These are phyloP conservation scores for Ascochyta rabiei DNA, from an alignment of 2,329 filamentous ascomycete species.

Conservation along the genomic window DNA sequence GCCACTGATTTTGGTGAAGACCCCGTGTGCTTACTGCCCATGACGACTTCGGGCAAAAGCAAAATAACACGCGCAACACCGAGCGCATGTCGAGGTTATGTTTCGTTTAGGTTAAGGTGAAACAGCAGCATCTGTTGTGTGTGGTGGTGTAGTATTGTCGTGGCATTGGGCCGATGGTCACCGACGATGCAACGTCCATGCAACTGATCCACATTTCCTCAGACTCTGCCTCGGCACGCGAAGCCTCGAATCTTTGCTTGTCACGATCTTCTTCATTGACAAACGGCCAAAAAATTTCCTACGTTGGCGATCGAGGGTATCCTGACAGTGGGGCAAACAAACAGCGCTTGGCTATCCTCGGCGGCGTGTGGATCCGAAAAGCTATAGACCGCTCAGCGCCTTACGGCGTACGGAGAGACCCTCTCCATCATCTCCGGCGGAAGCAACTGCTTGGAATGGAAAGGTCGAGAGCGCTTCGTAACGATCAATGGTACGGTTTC, in stretches of 20 bases:
- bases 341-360: constrained; percentile 6
- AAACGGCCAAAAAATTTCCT: not conserved
- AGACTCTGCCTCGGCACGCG: constrained; percentile 1
- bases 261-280: not conserved
- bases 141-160: constrained; percentile 16
- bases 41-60: not conserved
- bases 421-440: constrained; percentile 1
- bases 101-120: not conserved
- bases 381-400: not conserved
- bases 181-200: constrained; percentile 37
- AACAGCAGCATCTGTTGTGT: constrained; percentile 7
- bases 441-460: not conserved
- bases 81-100: not conserved
- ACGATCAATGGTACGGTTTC: constrained; percentile 11
- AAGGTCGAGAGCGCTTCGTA: not conserved
- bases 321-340: constrained; percentile 2
- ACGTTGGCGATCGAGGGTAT: not conserved
- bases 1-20: not conserved
- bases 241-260: not conserved
- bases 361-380: constrained; percentile 8
- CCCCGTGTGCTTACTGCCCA: not conserved
- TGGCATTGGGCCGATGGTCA: constrained; percentile 31
- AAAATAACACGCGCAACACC: not conserved
- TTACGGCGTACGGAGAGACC: not conserved
- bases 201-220: constrained; percentile 8